Conservation (phyloP, 805 yeast species). For the Wickerhamiella nectarea region DNA sequence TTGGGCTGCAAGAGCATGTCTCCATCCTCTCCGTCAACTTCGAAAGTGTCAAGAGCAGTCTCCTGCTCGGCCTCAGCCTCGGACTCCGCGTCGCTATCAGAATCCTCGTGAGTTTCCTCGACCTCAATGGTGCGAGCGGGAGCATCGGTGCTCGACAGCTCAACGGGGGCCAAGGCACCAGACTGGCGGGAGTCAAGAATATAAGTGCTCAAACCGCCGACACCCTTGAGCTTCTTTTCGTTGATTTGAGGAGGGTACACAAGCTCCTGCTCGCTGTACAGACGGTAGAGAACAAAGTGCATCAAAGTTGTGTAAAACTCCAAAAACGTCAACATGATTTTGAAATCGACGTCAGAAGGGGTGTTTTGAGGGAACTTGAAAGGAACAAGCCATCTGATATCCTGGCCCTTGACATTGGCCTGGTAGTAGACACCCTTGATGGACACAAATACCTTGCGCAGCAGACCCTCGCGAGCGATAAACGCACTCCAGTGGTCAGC, state of each 20-base stretch:
- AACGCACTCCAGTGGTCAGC: conserved; percentile 94
- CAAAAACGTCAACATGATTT: conserved; percentile 91
- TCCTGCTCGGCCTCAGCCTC: conserved; percentile 31
- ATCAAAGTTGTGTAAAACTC: conserved; percentile 89
- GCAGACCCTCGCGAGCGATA: conserved; percentile 67
- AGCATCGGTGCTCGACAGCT: conserved; percentile 23
- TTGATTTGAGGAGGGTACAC: conserved; percentile 86
- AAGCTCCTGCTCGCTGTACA: conserved; percentile 73
- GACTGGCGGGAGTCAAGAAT: conserved; percentile 41
- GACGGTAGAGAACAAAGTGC: conserved; percentile 73
- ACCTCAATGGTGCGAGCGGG: conserved; percentile 37
- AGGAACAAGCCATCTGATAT: conserved; percentile 90
- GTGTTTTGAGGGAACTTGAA: conserved; percentile 93
- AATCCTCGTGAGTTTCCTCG: conserved; percentile 23
- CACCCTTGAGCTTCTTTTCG: conserved; percentile 55
- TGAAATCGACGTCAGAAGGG: conserved; percentile 87
- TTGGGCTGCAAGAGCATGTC: conserved; percentile 50
- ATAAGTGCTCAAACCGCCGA: conserved; percentile 80
- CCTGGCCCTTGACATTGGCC: conserved; percentile 82
- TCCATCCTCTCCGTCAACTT: conserved; percentile 42
- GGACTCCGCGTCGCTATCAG: conserved; percentile 21
- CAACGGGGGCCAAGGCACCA: conserved; percentile 22
- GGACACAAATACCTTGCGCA: conserved; percentile 85
- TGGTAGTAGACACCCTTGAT: conserved; percentile 95
- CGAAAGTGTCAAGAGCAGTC: conserved; percentile 56